These are phyloP conservation scores for Candida maltosa DNA, from an alignment of 805 yeast species.

Conservation along the genomic window DNA sequence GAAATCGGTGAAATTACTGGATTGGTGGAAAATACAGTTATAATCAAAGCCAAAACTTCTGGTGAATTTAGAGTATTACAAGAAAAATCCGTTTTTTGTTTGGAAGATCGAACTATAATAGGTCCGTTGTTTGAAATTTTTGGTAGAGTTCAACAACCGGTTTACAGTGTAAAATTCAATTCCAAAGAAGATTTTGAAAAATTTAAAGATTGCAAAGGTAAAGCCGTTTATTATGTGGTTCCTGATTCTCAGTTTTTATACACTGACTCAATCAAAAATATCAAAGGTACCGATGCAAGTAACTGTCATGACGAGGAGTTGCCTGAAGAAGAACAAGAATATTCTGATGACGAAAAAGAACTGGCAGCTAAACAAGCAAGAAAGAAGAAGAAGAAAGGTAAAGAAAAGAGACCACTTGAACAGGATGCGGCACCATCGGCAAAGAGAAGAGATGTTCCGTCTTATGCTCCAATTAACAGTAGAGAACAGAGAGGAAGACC, in stretches of 20 bases:
- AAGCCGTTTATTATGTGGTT: constrained; percentile 70
- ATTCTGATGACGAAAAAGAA: constrained; percentile 91
- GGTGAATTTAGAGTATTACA: constrained; percentile 83
- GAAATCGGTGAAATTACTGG: constrained; percentile 67
- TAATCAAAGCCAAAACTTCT: constrained; percentile 68
- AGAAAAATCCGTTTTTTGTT: constrained; percentile 77
- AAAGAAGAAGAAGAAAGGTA: constrained; percentile 56
- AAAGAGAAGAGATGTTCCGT: constrained; percentile 12
- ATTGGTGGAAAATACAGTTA: constrained; percentile 67
- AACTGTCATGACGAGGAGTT: constrained; percentile 93
- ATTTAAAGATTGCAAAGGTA: constrained; percentile 49
- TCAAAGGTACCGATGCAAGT: constrained; percentile 92
- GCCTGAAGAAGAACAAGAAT: constrained; percentile 91
- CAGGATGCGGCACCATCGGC: constrained; percentile 5
- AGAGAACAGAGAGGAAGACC: constrained; percentile 2
- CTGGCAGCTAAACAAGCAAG: constrained; percentile 61
- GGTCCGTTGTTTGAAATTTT: constrained; percentile 87
- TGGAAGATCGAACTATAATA: constrained; percentile 63
- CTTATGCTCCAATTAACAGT: constrained; percentile 8
- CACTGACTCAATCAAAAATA: constrained; percentile 64
- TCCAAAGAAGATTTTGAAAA: constrained; percentile 45
- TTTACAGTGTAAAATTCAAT: constrained; percentile 71
- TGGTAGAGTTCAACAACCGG: constrained; percentile 81
- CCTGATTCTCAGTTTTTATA: constrained; percentile 75
- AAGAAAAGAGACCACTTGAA: constrained; percentile 12